Evolutionary conservation across 2,329 filamentous ascomycete species (phyloP), one percentile per base, ranked within the genome.

Genomic region (Ascochyta rabiei): DNA sequence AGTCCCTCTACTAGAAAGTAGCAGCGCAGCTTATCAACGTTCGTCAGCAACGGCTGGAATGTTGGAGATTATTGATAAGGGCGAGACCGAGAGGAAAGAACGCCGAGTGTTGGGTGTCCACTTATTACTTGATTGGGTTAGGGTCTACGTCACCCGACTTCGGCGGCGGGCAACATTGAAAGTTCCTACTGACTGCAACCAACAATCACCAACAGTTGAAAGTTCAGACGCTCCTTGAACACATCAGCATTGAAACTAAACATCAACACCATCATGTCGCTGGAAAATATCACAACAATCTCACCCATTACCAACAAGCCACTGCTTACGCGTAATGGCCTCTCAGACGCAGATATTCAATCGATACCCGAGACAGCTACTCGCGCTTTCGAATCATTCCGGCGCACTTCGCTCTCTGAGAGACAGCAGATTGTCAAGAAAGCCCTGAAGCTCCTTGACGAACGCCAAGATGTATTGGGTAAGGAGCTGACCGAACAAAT

Each of bases 401-500:
- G 88, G 61, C 86, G 88, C 71, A 95, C 91, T 0, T 81, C 85
- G 2, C 83, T 98, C 42, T 78, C 83, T 46, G 85, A 93, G 60
- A 86, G 93, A 46, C 88, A 96, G 75, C 82, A 84, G 41, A 93
- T 96, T 61, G 86, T 97, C 67, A 87, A 85, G 67, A 90, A 89
- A 68, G 92, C 93, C 1, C 79, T 98, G 39, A 83, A 87, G 59
- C 77, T 90, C 4, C 81, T 98, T 24, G 76, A 79, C 15, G 83
- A 86, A 44, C 87, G 86, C 72, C 84, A 92, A 75, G 89, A 95
- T 86, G 89, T 87, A 59, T 81, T 98, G 30, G 92, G 89, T 6
- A 83, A 86, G 63, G 93, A 97, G 74, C 79, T 98, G 56, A 97
- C 93, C 0, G 88, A 91, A 73, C 93, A 98, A 79, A 98, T 98